Evolutionary conservation across 345 rosid species (phyloP).

Genomic region (thale cress (Arabidopsis thaliana)): TAIR10.1 NC_003075.7:17697001-17697500

Average conservation of each 20-base stretch:
- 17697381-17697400: slow-evolving; percentile 83
- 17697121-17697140: slow-evolving; percentile 84
- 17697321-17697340: slow-evolving; percentile 50
- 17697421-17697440: slow-evolving; percentile 80
- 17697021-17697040: not conserved
- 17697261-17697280: slow-evolving; percentile 50
- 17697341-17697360: slow-evolving; percentile 82
- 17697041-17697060: not conserved
- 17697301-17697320: slow-evolving; percentile 51
- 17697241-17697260: slow-evolving; percentile 43
- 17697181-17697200: slow-evolving; percentile 81
- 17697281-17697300: slow-evolving; percentile 41
- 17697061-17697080: not conserved
- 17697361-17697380: slow-evolving; percentile 90
- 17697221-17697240: slow-evolving; percentile 74
- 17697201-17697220: slow-evolving; percentile 87
- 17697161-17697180: slow-evolving; percentile 97
- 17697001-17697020: slow-evolving; percentile 93
- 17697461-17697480: slow-evolving; percentile 87
- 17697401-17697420: slow-evolving; percentile 87
- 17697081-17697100: slow-evolving; percentile 63
- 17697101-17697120: slow-evolving; percentile 98
- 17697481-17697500: slow-evolving; percentile 89
- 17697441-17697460: slow-evolving; percentile 81
- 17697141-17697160: slow-evolving; percentile 72